phyloP scores from a whole-genome alignment of 805 yeast genomes.

The Ogataea wickerhamii region DNA sequence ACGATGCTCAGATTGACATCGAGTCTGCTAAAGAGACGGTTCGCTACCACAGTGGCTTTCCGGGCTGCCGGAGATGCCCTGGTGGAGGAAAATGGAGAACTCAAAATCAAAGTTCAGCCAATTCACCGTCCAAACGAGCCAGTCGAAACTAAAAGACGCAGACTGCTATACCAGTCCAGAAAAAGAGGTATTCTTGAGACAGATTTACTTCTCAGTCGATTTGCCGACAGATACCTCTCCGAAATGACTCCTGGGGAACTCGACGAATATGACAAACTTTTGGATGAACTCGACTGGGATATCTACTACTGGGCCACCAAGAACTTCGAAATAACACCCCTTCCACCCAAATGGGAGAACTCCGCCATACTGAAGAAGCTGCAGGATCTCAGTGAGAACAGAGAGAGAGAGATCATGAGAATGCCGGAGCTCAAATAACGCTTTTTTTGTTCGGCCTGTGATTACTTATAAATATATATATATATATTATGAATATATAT shows the following conservation, averaged over 20 bases:
- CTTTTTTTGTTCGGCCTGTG: background rate
- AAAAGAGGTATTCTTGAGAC: constrained; percentile 95
- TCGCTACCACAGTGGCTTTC: background rate
- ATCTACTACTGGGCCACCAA: constrained; percentile 96
- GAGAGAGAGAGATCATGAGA: constrained; percentile 67
- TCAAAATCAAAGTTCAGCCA: constrained; percentile 71
- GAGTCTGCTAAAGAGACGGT: background rate
- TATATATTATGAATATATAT: background rate
- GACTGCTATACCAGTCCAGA: constrained; percentile 85
- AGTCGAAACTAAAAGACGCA: constrained; percentile 72
- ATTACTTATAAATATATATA: constrained; percentile 3
- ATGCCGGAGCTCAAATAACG: constrained; percentile 67
- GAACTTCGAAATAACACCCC: constrained; percentile 74
- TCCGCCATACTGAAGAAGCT: constrained; percentile 59
- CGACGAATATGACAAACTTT: constrained; percentile 77
- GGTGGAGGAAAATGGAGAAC: constrained; percentile 36
- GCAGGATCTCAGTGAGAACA: constrained; percentile 72
- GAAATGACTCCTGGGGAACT: constrained; percentile 60
- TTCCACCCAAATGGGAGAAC: constrained; percentile 83
- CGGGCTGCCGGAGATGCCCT: constrained; percentile 6
- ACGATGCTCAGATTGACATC: background rate
- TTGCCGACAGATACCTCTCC: constrained; percentile 72
- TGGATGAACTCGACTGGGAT: constrained; percentile 99
- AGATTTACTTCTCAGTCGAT: constrained; percentile 78
- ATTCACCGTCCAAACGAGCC: constrained; percentile 72